Evolutionary conservation across 805 yeast species (phyloP), one percentile per base, ranked within the genome.

Genomic region (Kodamaea hsintzibuensis): DNA sequence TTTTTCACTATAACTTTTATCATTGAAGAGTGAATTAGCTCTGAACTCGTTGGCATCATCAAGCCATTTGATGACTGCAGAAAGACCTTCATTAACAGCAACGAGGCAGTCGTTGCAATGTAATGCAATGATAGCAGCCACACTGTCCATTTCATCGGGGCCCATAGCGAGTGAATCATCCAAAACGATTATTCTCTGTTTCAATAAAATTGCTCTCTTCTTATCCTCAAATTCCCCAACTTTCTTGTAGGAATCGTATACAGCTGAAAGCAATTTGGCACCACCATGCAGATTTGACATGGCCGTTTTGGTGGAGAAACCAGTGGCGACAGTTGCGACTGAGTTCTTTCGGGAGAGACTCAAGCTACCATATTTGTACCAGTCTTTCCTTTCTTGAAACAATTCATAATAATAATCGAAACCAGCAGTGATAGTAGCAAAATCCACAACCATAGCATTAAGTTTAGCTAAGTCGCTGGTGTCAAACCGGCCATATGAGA

Each of bases 1-100:
- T 13, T 52, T 49, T 14, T 50, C 49, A 10, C 18, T 25, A 50
- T 62, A 63, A 7, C 39, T 49, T 2, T 51, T 44, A 16, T 49
- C 42, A n/a, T 49, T 22, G 22, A 60, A 35, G 6, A 65, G 19
- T 4, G 63, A 16, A 52, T 63, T 66, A 10, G 54, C 37, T 37
- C 75, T 57, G 56, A 61, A 72, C 2, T 60, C 58, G 54, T 72
- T 71, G 2, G 75, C 71, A 40, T 62, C 63, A 6, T 47, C 47
- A 3, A 72, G 45, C 76, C 76, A 72, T 8, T 55, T 56, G 7
- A 55, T 47, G 1, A 64, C 49, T 0, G 57, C 57, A 7, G 42
- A 59, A 6, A 71, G 40, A 2, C 61, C 69, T 0, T 22, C 50
- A 19, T 62, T 55, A 3, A 62, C 54, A 2, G 60, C 52, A 8